Evolutionary conservation across 495 filamentous ascomycete species (phyloP).

Genomic region (Jackrogersella minutella): DNA sequence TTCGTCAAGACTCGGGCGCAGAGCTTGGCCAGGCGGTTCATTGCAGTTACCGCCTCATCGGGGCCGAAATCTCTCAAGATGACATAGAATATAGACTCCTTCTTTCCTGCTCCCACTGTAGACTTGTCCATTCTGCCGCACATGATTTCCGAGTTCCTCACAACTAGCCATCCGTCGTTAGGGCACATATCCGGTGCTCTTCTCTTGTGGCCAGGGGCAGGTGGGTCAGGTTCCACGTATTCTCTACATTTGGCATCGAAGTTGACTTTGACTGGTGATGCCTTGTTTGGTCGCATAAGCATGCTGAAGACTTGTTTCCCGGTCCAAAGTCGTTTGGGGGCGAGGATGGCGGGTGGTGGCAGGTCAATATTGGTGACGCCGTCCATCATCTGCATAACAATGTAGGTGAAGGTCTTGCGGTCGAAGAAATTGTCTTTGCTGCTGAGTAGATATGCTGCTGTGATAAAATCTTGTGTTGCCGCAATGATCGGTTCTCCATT

Average conservation of each 20-base stretch:
- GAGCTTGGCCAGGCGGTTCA: slow-evolving; percentile 92
- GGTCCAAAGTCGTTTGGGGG: slow-evolving; percentile 91
- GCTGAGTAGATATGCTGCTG: slow-evolving; percentile 87
- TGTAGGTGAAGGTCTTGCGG: slow-evolving; percentile 81
- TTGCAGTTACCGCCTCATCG: slow-evolving; percentile 84
- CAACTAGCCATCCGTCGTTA: slow-evolving; percentile 87
- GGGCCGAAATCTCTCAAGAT: slow-evolving; percentile 94
- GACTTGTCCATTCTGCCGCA: slow-evolving; percentile 98
- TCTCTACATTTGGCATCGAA: slow-evolving; percentile 91
- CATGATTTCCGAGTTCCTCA: slow-evolving; percentile 97
- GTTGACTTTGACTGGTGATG: slow-evolving; percentile 83
- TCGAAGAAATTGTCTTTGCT: slow-evolving; percentile 95
- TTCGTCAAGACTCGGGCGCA: slow-evolving; percentile 89
- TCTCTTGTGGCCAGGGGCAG: slow-evolving; percentile 51
- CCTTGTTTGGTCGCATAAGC: slow-evolving; percentile 88
- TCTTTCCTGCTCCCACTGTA: slow-evolving; percentile 94
- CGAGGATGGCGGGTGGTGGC: slow-evolving; percentile 83
- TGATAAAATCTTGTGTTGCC: slow-evolving; percentile 98
- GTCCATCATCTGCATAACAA: slow-evolving; percentile 93
- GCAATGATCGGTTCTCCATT: slow-evolving; percentile 99
- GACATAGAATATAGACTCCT: slow-evolving; percentile 96
- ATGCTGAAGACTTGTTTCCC: slow-evolving; percentile 98
- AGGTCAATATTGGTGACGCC: slow-evolving; percentile 81
- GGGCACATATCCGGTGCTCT: slow-evolving; percentile 74
- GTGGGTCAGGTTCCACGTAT: slow-evolving; percentile 61